Base-by-base conservation (phyloP, 805 yeast genomes). In the Kodamaea hsintzibuensis region DNA sequence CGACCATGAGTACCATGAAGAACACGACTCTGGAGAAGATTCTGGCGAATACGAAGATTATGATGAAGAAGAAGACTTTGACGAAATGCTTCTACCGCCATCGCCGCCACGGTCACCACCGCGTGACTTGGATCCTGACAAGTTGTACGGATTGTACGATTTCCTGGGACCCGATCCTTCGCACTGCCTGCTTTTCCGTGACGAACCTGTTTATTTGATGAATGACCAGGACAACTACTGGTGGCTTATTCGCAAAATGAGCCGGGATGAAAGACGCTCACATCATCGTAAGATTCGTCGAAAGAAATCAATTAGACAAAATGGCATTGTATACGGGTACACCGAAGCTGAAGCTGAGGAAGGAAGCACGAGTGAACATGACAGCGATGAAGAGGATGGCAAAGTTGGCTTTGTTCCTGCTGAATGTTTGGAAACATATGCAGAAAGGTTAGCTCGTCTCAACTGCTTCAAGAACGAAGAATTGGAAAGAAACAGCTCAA, bases 391-490 rank as follows among this genome's bases (percentile, higher is more conserved):
- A n/a, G 79, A 75, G 76, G 88, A 85, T 65, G 85, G 85, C 2
- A 80, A 84, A 60, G 84, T 93, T 51, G 99, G 99, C 1, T 95
- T 92, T 74, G 96, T 96, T 1, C 99, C 99, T 1, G 98, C 98
- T 0, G 99, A 95, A 68, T 84, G 95, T 54, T 73, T 95, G 38
- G 99, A 95, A 69, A 90, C 97, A 0, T 91, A 89, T 57, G 88
- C 85, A 47, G 99, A 95, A 70, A 77, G 98, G 55, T 72, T 95
- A 51, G 99, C 99, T 0, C 78, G 98, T 53, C 76, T 92, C 42
- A 95, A 95, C 67, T 89, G 97, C 70, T 90, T 93, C 83, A 86
- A 90, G 60, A 93, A 93, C 70, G 97, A 90, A 68, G 90, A 87
- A 53, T 66, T 81, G 30, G 87, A 82, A 62, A 22, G 63, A 50